Evolutionary conservation across 257 asterid species (phyloP), one percentile per base, ranked within the genome.

Genomic region (Petrea volubilis): DNA sequence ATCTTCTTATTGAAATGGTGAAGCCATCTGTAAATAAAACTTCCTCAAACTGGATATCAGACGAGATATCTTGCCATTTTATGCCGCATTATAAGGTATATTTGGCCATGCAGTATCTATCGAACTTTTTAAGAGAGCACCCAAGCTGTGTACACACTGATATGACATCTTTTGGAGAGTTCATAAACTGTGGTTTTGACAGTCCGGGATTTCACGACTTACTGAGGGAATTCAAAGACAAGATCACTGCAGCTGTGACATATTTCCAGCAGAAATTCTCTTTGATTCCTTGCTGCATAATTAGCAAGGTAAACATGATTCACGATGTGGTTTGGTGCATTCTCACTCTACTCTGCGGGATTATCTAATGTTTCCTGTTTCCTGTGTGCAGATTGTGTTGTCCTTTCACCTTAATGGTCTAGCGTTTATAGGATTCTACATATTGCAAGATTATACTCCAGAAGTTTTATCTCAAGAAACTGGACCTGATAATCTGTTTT

Each of bases 31-130:
- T 74, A 46, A 47, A 68, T 69, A 77, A 67, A 73, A 68, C 68
- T 72, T 81, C 95, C 76, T 81, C 89, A 76, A 91, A 94, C 80
- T 91, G 98, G 97, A 82, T 90, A 67, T 88, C 95, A 50, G 81
- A 64, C 49, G 89, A 84, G 76, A 72, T 87, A 64, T 84, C 86
- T 60, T 71, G 78, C 67, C 82, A 77, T 71, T 69, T 76, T 74
- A 78, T 78, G 31, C 83, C 81, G 25, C 81, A 78, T 70, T 75
- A 73, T 68, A 90, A 90, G 79, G 67, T 88, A 70, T 78, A 85
- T 77, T 70, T 87, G 80, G 92, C 97, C 60, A 75, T 85, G 90
- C 95, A 83, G 74, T 91, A 91, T 74, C 62, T 90, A 60, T 77
- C 95, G 67, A 65, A 73, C 46, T 74, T 90, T 82, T 73, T 91